Base-by-base conservation (phyloP, 1,284 basidiomycete genomes). In the Fomitiporia mediterranea region DNA sequence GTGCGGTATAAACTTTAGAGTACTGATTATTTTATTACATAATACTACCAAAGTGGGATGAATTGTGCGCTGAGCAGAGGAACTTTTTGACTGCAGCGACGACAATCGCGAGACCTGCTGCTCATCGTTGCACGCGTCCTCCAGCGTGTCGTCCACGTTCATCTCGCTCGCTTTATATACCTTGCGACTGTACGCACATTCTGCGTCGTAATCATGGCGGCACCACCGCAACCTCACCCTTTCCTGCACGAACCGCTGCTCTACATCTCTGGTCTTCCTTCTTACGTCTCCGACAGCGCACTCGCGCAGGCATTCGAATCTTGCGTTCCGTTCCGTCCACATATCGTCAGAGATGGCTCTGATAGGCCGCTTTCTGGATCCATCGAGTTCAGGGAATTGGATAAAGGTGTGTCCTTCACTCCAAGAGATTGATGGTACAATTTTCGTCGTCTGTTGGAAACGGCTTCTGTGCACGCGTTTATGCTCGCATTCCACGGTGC, bases 231-330 rank as follows among this genome's bases (percentile, higher is more conserved):
- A 42, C 53, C 53, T 15, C 89, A 91, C 65, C 89, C 89, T 39
- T 90, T 88, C 72, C 79, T 91, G 62, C 84, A 86, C 66, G 88
- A 91, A 65, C 86, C 89, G 28, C 66, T 88, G 61, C 75, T 91
- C 47, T 86, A 90, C 72, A 83, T 91, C 67, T 81, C 86, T 32
- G 84, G 81, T 67, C 70, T 91, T 42, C 84, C 88, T 11, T 69
- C 82, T 39, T 81, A 78, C 70, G 78, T 90, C 53, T 74, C 82
- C 54, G 89, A 91, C 69, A 83, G 86, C 66, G 83, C 83, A 64
- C 75, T 91, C 21, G 89, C 88, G 0, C 64, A 77, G 57, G 80
- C 85, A 1, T 84, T 91, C 62, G 77, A 82, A 61, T 72, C 74
- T 59, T 89, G 86, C 66, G 84, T 84, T 23, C 89, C 89, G 11